phyloP scores from a whole-genome alignment of 495 filamentous ascomycete species.

The Aspergillus olivimuriae region DNA sequence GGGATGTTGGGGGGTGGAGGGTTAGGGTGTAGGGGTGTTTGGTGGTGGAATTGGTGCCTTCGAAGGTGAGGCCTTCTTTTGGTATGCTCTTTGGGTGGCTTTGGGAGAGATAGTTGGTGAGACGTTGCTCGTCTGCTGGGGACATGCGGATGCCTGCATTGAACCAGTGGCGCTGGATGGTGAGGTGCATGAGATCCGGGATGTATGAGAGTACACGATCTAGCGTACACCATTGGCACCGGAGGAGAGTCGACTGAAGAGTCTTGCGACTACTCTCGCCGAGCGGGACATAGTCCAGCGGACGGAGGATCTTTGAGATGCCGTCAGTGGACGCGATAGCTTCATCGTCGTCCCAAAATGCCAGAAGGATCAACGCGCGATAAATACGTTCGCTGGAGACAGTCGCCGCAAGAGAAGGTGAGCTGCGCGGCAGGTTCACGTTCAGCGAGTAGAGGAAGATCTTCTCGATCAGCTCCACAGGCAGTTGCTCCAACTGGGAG shows the following conservation, averaged over 20 bases:
- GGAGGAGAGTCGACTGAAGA: slow-evolving; percentile 29
- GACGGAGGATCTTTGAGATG: slow-evolving; percentile 25
- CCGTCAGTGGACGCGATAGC: not conserved
- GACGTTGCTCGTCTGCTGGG: slow-evolving; percentile 6
- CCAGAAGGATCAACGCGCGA: slow-evolving; percentile 30
- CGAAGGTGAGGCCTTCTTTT: slow-evolving; percentile 4
- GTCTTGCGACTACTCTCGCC: slow-evolving; percentile 12
- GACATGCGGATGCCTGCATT: slow-evolving; percentile 22
- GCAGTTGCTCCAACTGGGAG: slow-evolving; percentile 43
- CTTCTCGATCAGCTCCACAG: slow-evolving; percentile 46
- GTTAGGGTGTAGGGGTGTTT: slow-evolving; percentile 15
- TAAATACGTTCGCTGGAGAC: slow-evolving; percentile 40
- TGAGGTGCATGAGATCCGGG: slow-evolving; percentile 28
- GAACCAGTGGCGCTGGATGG: slow-evolving; percentile 29
- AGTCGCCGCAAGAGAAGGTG: slow-evolving; percentile 27
- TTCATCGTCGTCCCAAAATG: slow-evolving; percentile 32
- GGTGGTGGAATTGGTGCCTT: slow-evolving; percentile 9
- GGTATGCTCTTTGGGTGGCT: slow-evolving; percentile 10
- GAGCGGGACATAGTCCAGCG: slow-evolving; percentile 27
- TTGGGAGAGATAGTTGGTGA: slow-evolving; percentile 22
- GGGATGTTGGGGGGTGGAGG: slow-evolving; percentile 20
- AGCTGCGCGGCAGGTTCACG: slow-evolving; percentile 39
- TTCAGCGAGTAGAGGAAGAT: slow-evolving; percentile 48
- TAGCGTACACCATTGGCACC: slow-evolving; percentile 35
- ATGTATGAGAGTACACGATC: slow-evolving; percentile 24